Evolutionary conservation across 2,329 filamentous ascomycete species (phyloP).

Genomic region (Alternaria rosae): DNA sequence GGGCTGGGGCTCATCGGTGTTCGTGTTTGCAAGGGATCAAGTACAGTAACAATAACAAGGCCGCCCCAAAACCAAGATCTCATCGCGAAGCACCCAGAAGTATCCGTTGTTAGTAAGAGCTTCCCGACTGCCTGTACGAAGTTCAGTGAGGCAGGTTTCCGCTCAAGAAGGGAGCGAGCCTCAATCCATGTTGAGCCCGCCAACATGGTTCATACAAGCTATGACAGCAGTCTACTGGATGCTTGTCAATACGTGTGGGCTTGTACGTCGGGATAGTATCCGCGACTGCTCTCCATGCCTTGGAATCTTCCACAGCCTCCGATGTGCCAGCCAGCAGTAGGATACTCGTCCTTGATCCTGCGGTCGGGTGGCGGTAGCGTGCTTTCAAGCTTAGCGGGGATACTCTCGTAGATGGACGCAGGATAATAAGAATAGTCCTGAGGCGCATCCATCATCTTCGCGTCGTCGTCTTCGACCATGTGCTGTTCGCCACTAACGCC

Average conservation of each 20-base stretch:
- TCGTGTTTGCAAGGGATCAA: constrained; percentile 23
- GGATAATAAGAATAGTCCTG: constrained; percentile 59
- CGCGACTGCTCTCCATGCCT: constrained; percentile 56
- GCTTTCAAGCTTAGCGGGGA: constrained; percentile 43
- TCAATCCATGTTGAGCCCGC: constrained; percentile 20
- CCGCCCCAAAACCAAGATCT: constrained; percentile 11
- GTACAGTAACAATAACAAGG: constrained; percentile 25
- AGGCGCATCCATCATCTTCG: constrained; percentile 51
- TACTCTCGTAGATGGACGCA: constrained; percentile 53
- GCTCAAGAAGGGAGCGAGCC: not conserved
- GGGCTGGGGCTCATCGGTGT: constrained; percentile 13
- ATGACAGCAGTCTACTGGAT: constrained; percentile 2
- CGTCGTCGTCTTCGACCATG: constrained; percentile 47
- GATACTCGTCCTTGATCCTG: constrained; percentile 54
- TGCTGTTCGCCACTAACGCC: constrained; percentile 53
- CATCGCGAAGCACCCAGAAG: constrained; percentile 5
- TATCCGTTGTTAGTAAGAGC: not conserved
- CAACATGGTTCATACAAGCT: constrained; percentile 17
- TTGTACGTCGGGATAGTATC: constrained; percentile 56
- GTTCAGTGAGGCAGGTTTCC: constrained; percentile 3
- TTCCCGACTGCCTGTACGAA: not conserved
- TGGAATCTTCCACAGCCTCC: constrained; percentile 55
- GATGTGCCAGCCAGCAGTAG: constrained; percentile 46
- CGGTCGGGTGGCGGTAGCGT: constrained; percentile 45
- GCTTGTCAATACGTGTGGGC: constrained; percentile 49